Percentiles rank a stretch among this genome's conserved stretches.
Evolutionary conservation across 352 stramenopile genomes (phyloP).

Genomic region (Pythium phragmiticola): DNA sequence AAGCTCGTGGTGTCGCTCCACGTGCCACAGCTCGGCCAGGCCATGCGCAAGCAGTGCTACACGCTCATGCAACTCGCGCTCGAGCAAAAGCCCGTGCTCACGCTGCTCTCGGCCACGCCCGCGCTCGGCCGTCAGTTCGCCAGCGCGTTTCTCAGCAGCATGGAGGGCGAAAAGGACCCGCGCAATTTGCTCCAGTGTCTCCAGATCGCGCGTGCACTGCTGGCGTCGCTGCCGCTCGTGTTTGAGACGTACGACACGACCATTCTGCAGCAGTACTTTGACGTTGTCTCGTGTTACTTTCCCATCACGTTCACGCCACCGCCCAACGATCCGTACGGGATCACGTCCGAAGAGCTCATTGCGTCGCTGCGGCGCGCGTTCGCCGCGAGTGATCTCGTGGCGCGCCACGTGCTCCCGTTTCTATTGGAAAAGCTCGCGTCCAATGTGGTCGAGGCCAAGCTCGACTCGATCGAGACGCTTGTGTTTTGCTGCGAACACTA

Average conservation of each 20-base stretch:
- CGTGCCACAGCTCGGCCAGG: conserved; percentile 78
- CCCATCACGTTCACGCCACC: conserved; percentile 91
- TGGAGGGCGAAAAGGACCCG: conserved; percentile 91
- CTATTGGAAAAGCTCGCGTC: conserved; percentile 85
- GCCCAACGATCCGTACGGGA: conserved; percentile 89
- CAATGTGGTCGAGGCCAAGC: conserved; percentile 74
- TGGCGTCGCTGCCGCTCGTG: conserved; percentile 53
- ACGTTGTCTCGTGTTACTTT: conserved; percentile 91
- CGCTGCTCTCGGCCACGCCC: conserved; percentile 37
- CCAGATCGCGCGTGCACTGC: conserved; percentile 60
- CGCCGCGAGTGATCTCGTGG: conserved; percentile 71
- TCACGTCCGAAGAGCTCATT: conserved; percentile 86
- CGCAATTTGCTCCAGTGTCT: conserved; percentile 83
- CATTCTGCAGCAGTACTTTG: conserved; percentile 85
- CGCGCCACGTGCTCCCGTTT: conserved; percentile 81
- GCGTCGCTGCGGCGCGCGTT: conserved; percentile 79
- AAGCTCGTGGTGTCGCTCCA: conserved; percentile 67
- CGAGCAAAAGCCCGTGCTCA: conserved; percentile 55
- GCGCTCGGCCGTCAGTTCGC: conserved; percentile 53
- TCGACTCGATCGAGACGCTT: conserved; percentile 81
- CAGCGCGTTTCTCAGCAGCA: conserved; percentile 73
- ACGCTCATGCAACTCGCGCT: conserved; percentile 75
- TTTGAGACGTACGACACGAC: conserved; percentile 68
- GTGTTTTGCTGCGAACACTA: conserved; percentile 81
- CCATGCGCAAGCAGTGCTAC: conserved; percentile 87